Conservation (phyloP, 305 asterid species). For the Solanum chacoense region DNA sequence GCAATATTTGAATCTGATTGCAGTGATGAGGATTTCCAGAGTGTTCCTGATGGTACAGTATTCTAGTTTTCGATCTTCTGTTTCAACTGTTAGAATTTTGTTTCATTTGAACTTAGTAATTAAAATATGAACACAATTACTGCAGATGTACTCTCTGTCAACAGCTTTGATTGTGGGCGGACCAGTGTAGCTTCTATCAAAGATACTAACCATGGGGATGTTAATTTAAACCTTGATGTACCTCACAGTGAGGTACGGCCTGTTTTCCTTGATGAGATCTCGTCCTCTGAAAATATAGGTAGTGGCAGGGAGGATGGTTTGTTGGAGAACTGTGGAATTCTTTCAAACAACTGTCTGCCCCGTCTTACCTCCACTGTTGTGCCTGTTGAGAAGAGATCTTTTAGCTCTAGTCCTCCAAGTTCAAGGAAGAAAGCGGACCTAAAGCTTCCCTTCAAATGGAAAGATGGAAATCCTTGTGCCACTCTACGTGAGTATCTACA, state of each 20-base stretch:
- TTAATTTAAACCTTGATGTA: slow-evolving; percentile 3
- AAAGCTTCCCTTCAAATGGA: slow-evolving; percentile 75
- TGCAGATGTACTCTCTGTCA: slow-evolving; percentile 41
- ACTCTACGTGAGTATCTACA: slow-evolving; percentile 48
- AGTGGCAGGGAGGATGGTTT: slow-evolving; percentile 27
- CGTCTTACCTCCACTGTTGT: slow-evolving; percentile 70
- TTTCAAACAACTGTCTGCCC: slow-evolving; percentile 78
- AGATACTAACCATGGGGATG: background rate
- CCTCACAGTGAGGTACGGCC: slow-evolving; percentile 19
- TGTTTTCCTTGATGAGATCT: slow-evolving; percentile 34
- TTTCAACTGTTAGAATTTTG: background rate
- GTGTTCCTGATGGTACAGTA: slow-evolving; percentile 73
- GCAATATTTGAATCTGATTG: slow-evolving; percentile 73
- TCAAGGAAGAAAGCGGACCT: slow-evolving; percentile 58
- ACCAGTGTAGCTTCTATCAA: background rate
- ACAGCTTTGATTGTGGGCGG: slow-evolving; percentile 40
- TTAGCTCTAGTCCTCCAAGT: slow-evolving; percentile 59
- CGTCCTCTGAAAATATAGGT: slow-evolving; percentile 32
- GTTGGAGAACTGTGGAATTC: slow-evolving; percentile 67
- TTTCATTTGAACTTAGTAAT: background rate
- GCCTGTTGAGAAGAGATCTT: slow-evolving; percentile 54
- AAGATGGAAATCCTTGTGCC: slow-evolving; percentile 59
- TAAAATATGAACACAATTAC: background rate
- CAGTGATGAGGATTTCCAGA: slow-evolving; percentile 87
- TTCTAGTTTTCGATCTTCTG: background rate